These are phyloP conservation scores for Elymus sibiricus DNA, from an alignment of 176 grass and related monocot genomes.

Conservation along the genomic window DNA sequence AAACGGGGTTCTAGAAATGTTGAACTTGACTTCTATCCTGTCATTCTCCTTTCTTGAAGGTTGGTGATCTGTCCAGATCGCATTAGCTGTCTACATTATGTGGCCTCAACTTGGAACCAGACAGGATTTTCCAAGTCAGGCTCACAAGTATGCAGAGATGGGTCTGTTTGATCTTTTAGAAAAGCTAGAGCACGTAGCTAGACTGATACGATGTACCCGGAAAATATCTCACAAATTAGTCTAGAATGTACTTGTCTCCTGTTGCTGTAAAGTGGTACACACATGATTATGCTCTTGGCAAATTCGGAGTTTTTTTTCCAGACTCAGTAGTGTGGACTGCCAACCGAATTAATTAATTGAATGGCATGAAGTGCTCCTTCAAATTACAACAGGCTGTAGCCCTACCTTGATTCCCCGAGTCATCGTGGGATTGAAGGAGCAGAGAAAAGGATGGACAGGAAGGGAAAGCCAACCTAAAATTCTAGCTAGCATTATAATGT, in stretches of 20 bases:
- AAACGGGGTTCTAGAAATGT: conserved; percentile 16
- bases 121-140: no score
- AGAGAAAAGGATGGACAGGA: background rate
- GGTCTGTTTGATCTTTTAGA: conserved; percentile 3
- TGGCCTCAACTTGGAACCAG: no score
- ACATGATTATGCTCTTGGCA: background rate
- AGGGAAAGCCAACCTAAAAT: background rate
- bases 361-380: background rate
- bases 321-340: no score
- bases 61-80: conserved; percentile 31
- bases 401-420: background rate
- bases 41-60: background rate
- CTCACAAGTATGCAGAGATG: no score
- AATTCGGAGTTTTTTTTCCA: background rate
- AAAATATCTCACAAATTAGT: background rate
- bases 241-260: background rate
- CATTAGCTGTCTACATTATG: no score
- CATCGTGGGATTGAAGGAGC: background rate
- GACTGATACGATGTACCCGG: no score
- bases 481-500: background rate
- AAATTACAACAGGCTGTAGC: no score
- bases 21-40: background rate
- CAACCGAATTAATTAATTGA: background rate
- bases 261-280: background rate
- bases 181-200: background rate